Evolutionary conservation across 2,329 filamentous ascomycete species (phyloP).

Genomic region (Colletotrichum australisinense): DNA sequence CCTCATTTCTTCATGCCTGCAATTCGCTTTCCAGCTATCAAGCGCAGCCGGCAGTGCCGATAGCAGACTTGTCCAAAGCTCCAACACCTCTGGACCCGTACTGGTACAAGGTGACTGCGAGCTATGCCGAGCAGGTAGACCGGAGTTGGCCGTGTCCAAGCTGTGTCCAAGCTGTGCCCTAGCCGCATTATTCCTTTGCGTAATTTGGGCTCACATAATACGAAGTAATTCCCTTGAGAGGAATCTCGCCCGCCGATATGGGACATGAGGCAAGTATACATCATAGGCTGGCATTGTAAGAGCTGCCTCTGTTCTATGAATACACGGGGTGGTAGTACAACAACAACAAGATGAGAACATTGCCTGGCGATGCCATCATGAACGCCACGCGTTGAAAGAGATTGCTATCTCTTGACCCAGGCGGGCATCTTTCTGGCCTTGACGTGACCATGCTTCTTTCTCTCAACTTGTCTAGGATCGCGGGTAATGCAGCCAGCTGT

Average conservation of each 20-base stretch:
- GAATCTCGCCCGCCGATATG: neutral
- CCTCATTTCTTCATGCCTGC: neutral
- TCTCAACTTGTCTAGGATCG: slow-evolving; percentile 92
- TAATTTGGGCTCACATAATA: neutral
- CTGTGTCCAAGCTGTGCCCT: neutral
- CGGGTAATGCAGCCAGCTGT: slow-evolving; percentile 92
- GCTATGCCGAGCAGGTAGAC: neutral
- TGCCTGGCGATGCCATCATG: neutral
- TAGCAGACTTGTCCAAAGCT: neutral
- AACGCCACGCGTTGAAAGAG: neutral
- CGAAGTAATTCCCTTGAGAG: neutral
- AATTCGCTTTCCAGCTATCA: neutral
- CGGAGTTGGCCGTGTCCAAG: neutral
- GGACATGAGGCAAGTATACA: slow-evolving; percentile 8
- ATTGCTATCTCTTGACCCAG: slow-evolving; percentile 86
- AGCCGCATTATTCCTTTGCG: neutral
- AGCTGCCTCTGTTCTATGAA: slow-evolving; percentile 34
- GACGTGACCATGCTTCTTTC: slow-evolving; percentile 95
- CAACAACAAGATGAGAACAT: slow-evolving; percentile 7
- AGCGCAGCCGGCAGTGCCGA: neutral
- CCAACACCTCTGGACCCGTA: neutral
- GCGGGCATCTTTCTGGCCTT: slow-evolving; percentile 98
- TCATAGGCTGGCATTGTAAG: slow-evolving; percentile 30
- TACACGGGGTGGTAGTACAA: slow-evolving; percentile 35
- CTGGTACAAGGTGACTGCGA: neutral